Base-by-base conservation (phyloP, 371 early-diverging fungal genomes). In the Thermomucor indicae-seudaticae region DNA sequence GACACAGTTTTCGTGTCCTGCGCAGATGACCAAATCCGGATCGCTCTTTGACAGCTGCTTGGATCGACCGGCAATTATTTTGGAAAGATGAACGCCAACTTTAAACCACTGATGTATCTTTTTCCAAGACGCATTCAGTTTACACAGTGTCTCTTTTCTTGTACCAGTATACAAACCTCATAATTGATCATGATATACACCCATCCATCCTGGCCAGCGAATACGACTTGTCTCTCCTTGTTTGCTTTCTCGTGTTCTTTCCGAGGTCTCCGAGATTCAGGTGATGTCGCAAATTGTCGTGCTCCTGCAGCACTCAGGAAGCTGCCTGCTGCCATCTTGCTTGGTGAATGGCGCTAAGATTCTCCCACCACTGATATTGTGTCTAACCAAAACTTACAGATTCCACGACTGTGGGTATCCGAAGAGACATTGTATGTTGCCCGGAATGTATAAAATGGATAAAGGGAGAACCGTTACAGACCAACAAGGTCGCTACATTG, bases 311-410 rank as follows among this genome's bases (percentile, higher is more conserved):
- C 25, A 17, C 44, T 58, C 24, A 73, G 34, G 35, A 78, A 78
- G 14, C 64, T 39, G 1, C 78, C 78, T 34, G 70, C 47, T 42
- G 72, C 72, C 49, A 78, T 57, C 78, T 78, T n/a, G n/a, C n/a
- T n/a, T n/a, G n/a, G n/a, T n/a, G n/a, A n/a, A n/a, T n/a, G n/a
- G n/a, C n/a, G n/a, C n/a, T n/a, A n/a, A n/a, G n/a, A n/a, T n/a
- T n/a, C n/a, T n/a, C n/a, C n/a, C n/a, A n/a, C n/a, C 7, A 39
- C 1, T 2, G 8, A 43, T 7, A 43, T 16, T 0, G 17, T 27
- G 11, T 12, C 16, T 2, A 12, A 14, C 11, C 44, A 38, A 28
- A 24, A 19, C 65, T 55, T 64, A 77, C 78, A 7, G 72, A 68
- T n/a, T 67, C 60, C 27, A 72, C 61, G 1, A 62, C 53, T 7